phyloP scores from a whole-genome alignment of 2,329 filamentous ascomycete genomes.

The Neonectria magnoliae region DNA sequence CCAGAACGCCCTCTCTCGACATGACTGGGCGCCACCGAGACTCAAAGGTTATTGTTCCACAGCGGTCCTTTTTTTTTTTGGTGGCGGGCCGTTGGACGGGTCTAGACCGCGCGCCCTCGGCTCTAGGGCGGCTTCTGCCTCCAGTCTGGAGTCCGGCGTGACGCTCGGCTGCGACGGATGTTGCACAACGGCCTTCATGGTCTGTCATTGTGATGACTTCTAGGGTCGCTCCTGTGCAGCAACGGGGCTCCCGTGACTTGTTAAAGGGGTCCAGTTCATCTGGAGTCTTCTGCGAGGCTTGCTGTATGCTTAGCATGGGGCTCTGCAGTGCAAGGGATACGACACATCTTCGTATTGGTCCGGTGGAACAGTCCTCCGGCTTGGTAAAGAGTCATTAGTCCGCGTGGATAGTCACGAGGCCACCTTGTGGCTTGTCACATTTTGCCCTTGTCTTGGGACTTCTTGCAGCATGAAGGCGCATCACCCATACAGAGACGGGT shows the following conservation, averaged over 20 bases:
- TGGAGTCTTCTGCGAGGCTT: not conserved
- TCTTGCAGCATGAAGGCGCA: constrained; percentile 1
- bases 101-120: constrained; percentile 10
- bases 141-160: not conserved
- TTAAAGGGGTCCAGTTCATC: not conserved
- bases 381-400: not conserved
- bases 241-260: not conserved
- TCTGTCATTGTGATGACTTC: not conserved
- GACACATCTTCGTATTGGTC: not conserved
- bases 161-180: constrained; percentile 17
- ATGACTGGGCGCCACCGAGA: constrained; percentile 1
- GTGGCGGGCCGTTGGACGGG: constrained; percentile 26
- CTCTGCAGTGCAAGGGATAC: not conserved
- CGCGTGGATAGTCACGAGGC: constrained; percentile 6
- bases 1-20: not conserved
- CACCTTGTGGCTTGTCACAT: not conserved
- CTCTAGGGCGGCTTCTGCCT: not conserved
- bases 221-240: not conserved
- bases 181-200: not conserved
- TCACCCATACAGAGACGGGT: constrained; percentile 1
- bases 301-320: not conserved
- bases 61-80: constrained; percentile 8
- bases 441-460: not conserved
- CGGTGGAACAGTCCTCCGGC: not conserved
- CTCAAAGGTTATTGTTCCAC: not conserved